phyloP scores from a whole-genome alignment of 148 eudicot genomes.

The Amaranthus cruentus region DNA sequence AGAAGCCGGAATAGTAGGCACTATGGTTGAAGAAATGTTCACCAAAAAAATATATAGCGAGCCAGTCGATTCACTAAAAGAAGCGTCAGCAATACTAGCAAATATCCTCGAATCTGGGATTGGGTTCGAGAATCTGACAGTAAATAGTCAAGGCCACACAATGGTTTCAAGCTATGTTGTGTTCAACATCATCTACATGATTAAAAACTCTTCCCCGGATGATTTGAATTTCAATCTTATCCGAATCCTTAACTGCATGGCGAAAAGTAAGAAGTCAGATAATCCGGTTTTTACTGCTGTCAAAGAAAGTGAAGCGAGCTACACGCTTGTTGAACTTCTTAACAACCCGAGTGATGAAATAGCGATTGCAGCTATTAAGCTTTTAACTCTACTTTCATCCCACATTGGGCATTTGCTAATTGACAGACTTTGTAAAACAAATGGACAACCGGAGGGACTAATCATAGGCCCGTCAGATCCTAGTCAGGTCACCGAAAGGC shows the following conservation, averaged over 20 bases:
- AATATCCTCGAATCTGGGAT: slow-evolving; percentile 69
- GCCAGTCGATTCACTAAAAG: slow-evolving; percentile 43
- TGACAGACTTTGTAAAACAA: slow-evolving; percentile 58
- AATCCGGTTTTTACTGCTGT: slow-evolving; percentile 46
- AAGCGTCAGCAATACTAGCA: slow-evolving; percentile 71
- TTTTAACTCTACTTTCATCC: slow-evolving; percentile 53
- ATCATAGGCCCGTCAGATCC: slow-evolving; percentile 39
- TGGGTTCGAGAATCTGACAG: slow-evolving; percentile 41
- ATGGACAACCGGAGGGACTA: slow-evolving; percentile 62
- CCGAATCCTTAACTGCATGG: slow-evolving; percentile 50
- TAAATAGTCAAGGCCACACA: slow-evolving; percentile 45
- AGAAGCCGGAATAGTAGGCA: slow-evolving; percentile 50
- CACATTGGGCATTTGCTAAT: slow-evolving; percentile 62
- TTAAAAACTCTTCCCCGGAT: slow-evolving; percentile 49
- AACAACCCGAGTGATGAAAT: slow-evolving; percentile 60
- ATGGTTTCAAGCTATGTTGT: slow-evolving; percentile 51
- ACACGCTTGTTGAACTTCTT: slow-evolving; percentile 56
- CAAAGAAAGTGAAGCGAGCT: slow-evolving; percentile 71
- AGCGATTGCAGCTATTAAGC: slow-evolving; percentile 47
- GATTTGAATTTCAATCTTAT: slow-evolving; percentile 56
- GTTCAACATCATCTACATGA: slow-evolving; percentile 45
- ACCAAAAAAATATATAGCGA: slow-evolving; percentile 35
- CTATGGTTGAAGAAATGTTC: slow-evolving; percentile 58
- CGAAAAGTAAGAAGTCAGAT: slow-evolving; percentile 40
- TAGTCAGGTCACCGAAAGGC: slow-evolving; percentile 48